Percentiles rank a stretch among this genome's conserved stretches.
phyloP scores from a whole-genome alignment of 345 rosid species.

The Kandelia obovata region DNA sequence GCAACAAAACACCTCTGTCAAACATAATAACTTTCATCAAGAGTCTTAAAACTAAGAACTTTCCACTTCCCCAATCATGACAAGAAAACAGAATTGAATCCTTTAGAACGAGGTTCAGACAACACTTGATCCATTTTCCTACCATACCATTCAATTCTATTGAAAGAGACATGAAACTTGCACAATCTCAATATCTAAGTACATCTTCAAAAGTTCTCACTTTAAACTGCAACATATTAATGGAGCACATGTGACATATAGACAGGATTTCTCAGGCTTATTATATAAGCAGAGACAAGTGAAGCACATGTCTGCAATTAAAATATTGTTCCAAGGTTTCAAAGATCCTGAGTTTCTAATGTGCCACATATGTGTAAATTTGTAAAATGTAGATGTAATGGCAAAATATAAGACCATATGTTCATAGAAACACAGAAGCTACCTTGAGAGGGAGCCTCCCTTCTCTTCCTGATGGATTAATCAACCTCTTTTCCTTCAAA shows the following conservation, averaged over 20 bases:
- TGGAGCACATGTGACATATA: too few species aligned
- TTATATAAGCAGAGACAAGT: background rate
- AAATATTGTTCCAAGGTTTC: background rate
- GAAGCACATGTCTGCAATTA: background rate
- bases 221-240: too few species aligned
- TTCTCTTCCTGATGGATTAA: slow-evolving; percentile 95
- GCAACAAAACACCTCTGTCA: background rate
- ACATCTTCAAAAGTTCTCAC: too few species aligned
- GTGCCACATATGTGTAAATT: background rate
- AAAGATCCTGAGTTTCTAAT: background rate
- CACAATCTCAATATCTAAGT: too few species aligned
- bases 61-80: background rate
- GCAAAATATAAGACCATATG: slow-evolving; percentile 34
- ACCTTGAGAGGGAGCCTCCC: slow-evolving; percentile 93
- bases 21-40: background rate
- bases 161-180: background rate
- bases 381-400: background rate
- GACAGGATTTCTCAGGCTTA: too few species aligned
- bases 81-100: background rate
- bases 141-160: background rate
- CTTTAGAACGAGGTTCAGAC: background rate
- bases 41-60: background rate
- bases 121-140: background rate
- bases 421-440: slow-evolving; percentile 18
- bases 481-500: slow-evolving; percentile 67